These are phyloP conservation scores for Goffeauzyma gilvescens DNA, from an alignment of 768 basidiomycete species.

Conservation along the genomic window DNA sequence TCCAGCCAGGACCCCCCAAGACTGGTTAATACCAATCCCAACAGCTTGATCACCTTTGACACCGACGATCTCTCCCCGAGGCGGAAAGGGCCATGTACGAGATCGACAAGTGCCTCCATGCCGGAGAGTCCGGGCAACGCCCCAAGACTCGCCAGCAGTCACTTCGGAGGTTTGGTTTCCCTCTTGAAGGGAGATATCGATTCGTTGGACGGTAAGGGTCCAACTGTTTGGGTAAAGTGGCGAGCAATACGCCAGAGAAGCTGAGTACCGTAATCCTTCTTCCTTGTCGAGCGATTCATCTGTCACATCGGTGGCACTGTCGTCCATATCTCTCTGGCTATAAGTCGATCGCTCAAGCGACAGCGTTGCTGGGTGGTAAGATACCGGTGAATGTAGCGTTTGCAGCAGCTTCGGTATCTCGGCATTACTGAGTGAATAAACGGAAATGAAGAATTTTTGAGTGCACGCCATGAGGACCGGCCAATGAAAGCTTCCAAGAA, in stretches of 20 bases:
- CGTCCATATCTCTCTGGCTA: no score
- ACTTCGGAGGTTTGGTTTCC: background rate
- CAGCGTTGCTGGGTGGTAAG: conserved; percentile 26
- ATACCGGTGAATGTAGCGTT: conserved; percentile 26
- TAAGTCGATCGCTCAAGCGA: no score
- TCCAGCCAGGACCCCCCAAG: conserved; percentile 29
- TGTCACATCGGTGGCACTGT: no score
- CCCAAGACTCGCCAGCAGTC: no score
- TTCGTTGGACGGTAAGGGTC: conserved; percentile 29
- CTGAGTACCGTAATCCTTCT: conserved; percentile 10
- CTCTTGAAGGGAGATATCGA: conserved; percentile 13
- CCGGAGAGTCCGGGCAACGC: background rate
- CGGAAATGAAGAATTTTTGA: conserved; percentile 21
- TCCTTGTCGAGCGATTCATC: no score
- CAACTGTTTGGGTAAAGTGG: conserved; percentile 29
- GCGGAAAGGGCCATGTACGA: conserved; percentile 10
- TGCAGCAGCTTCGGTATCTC: conserved; percentile 15
- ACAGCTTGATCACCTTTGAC: conserved; percentile 20
- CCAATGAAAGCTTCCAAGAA: conserved; percentile 18
- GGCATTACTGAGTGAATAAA: conserved; percentile 6
- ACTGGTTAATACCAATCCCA: conserved; percentile 24
- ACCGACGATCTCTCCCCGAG: conserved; percentile 16
- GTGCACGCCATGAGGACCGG: conserved; percentile 25
- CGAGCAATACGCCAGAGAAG: conserved; percentile 25
- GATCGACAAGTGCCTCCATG: conserved; percentile 5